phyloP scores from a whole-genome alignment of 371 early-diverging fungal genomes.

The Mucor lusitanicus region DNA sequence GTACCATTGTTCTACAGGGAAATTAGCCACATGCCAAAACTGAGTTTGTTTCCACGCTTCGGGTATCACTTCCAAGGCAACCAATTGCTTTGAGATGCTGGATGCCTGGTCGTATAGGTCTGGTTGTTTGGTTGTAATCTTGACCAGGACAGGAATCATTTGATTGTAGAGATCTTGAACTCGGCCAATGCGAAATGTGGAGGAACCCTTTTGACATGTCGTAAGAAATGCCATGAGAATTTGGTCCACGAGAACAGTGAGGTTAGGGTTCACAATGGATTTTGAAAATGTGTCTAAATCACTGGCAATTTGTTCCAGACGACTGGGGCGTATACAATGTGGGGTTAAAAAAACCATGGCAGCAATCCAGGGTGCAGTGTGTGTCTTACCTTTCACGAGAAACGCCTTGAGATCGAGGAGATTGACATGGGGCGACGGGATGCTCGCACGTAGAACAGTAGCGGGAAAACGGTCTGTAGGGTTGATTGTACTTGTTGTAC shows the following conservation, averaged over 20 bases:
- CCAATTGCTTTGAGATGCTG: constrained; percentile 42
- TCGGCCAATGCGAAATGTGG: constrained; percentile 35
- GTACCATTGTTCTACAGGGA: constrained; percentile 62
- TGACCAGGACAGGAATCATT: constrained; percentile 28
- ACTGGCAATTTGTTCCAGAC: constrained; percentile 12
- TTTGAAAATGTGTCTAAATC: constrained; percentile 16
- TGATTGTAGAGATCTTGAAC: constrained; percentile 40
- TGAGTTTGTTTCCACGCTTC: constrained; percentile 75
- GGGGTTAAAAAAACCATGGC: neutral
- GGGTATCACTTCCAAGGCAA: constrained; percentile 59
- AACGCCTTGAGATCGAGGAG: constrained; percentile 30
- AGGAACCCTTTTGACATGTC: constrained; percentile 25
- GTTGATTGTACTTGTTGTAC: constrained; percentile 66
- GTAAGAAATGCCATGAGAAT: constrained; percentile 13
- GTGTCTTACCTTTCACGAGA: constrained; percentile 38
- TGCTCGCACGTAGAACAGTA: constrained; percentile 67
- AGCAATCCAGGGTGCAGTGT: no score
- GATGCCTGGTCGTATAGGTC: constrained; percentile 21
- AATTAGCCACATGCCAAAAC: constrained; percentile 65
- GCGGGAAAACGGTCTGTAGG: constrained; percentile 61
- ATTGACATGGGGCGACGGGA: constrained; percentile 49
- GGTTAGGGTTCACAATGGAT: neutral
- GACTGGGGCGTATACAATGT: constrained; percentile 5
- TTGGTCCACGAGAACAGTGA: neutral
- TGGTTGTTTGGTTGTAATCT: constrained; percentile 18